Base-by-base conservation (phyloP, 768 basidiomycete genomes). In the Leccinum fibrillosum region DNA sequence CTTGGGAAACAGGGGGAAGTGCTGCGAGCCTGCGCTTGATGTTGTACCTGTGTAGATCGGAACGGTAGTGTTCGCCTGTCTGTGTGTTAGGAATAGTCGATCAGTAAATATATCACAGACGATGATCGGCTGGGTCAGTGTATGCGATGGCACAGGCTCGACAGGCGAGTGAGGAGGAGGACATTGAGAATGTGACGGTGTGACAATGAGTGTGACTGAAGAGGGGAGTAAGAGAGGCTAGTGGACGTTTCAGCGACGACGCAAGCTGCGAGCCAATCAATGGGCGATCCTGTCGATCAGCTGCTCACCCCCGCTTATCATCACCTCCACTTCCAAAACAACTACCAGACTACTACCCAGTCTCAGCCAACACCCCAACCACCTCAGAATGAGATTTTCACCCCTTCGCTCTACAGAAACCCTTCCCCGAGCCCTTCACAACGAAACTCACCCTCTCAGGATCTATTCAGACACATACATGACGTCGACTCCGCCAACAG, bases 21-120 rank as follows among this genome's bases (percentile, higher is more conserved):
- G 82, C 85, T 2, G 96, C 95, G 17, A 98, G 90, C 28, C 94
- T 86, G 62, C 95, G 89, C 79, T 96, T 96, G 86, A 98, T 93
- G 70, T 99, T 99, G 76, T 99, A 99, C 54, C 94, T 81, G 76
- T 99, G 97, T 72, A 91, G 90, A 74, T 99, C 97, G 25, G 92
- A 92, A 62, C 86, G 85, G 73, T 96, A 98, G 71, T 99, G 97
- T 0, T 77, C 75, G 58, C 96, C 90, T 92, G 1, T 34, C n/a
- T 11, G 11, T 42, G 54, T 39, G 7, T 32, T 32, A 32, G 30
- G 11, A 32, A 1, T 4, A 12, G 30, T 32, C 11, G 12, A 32
- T 4, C 30, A 11, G 0, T 5, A 4, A 12, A 32, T 0, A 30
- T 30, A 30, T 54, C 23, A 78, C 86, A 51, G 63, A 90, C 90